Base-by-base conservation (phyloP, 305 asterid species). In the Andrographis paniculata region DNA sequence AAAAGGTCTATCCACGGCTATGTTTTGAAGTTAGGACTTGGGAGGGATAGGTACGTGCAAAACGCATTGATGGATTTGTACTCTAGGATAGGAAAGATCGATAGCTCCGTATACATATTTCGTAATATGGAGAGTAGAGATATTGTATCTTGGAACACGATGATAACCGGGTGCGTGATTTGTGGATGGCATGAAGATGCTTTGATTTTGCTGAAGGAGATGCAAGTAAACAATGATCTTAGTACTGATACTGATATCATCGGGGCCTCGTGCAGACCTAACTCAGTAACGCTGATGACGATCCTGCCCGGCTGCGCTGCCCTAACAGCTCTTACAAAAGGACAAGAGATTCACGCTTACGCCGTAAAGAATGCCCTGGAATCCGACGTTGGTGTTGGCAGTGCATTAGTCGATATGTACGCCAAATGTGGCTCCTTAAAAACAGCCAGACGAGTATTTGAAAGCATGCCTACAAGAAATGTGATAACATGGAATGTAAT, bases 51-150 rank as follows among this genome's bases (percentile, higher is more conserved):
- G 48, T 82, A 75, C 14, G 93, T 86, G 53, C 84, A 79, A 59
- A 86, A 86, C 69, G 89, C 94, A 35, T 53, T 86, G 51, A 74
- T 86, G 84, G 94, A 86, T 77, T 62, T 86, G 80, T 86, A 82
- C 64, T 75, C 80, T 39, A 77, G 94, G 70, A 67, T 66, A 35
- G 84, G 94, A 14, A 72, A 64, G 66, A 70, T 72, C 36, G 68
- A 63, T 42, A 64, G 42, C 44, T 49, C 96, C 9, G 65, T 62
- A 38, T 69, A 66, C 60, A 72, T 86, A 44, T 86, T 86, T 64
- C 71, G 64, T 57, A 66, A 23, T 48, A 79, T 82, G 79, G 84
- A 77, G 67, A 66, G 59, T 55, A 77, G 58, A 61, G 94, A 86
- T 64, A 60, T 74, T 0, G 89, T 79, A 45, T 79, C 96, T 20